These are phyloP conservation scores for Fusarium drepaniforme DNA, from an alignment of 2,329 filamentous ascomycete genomes.

Conservation along the genomic window DNA sequence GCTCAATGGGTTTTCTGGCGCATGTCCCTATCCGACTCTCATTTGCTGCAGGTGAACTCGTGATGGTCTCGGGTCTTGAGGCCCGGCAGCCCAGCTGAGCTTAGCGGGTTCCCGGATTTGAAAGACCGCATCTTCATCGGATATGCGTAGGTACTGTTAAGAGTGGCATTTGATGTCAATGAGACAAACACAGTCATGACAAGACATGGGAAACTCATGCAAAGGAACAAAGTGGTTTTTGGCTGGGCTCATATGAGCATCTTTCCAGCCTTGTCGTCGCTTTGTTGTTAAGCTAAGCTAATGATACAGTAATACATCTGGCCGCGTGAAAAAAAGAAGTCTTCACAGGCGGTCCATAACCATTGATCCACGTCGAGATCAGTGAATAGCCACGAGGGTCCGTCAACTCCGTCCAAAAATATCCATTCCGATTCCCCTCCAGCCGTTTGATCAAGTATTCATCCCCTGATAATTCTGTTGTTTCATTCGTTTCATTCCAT, in stretches of 20 bases:
- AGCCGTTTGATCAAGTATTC: constrained; percentile 12
- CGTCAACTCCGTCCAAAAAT: constrained; percentile 37
- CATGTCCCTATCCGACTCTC: not conserved
- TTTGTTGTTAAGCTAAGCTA: constrained; percentile 30
- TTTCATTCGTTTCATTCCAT: constrained; percentile 42
- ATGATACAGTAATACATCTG: constrained; percentile 50
- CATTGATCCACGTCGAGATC: constrained; percentile 41
- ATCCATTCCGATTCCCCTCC: constrained; percentile 14
- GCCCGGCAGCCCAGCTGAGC: not conserved
- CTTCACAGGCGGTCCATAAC: constrained; percentile 30
- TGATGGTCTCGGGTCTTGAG: constrained; percentile 1
- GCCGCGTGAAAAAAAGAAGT: constrained; percentile 23
- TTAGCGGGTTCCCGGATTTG: not conserved
- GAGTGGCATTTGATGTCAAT: not conserved
- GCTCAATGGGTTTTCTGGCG: not conserved
- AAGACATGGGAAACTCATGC: not conserved
- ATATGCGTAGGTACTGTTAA: not conserved
- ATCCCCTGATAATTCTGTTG: constrained; percentile 24
- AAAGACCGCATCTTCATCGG: not conserved
- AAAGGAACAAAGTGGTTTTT: not conserved
- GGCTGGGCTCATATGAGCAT: constrained; percentile 17
- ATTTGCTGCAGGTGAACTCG: not conserved
- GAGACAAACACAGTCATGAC: not conserved
- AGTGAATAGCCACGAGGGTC: constrained; percentile 43
- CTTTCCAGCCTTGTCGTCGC: constrained; percentile 21